Base-by-base conservation (phyloP, 2,329 filamentous ascomycete genomes). In the Teratosphaeria viscida region DNA sequence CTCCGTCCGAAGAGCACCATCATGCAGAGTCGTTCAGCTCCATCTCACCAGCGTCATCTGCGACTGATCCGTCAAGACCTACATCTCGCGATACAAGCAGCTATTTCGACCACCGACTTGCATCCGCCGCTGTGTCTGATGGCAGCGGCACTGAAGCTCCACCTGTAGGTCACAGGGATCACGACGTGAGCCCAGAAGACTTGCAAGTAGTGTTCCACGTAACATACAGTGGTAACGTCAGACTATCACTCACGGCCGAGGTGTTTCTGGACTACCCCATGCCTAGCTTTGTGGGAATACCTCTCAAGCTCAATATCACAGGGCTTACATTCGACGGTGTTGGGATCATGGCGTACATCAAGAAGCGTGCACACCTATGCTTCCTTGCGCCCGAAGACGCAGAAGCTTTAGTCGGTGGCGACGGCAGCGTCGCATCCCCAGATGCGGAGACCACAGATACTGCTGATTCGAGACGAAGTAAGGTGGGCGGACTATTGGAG, bases 191-290 rank as follows among this genome's bases (percentile, higher is more conserved):
- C 29, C 82, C 89, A 2, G 90, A 96, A 64, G 94, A 99, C 70
- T 81, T 96, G 57, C 94, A 99, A 73, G 88, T 95, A 55, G 88
- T 97, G 5, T 92, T 95, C 69, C 87, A 92, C 65, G 92, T 95
- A 61, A 86, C 85, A 59, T 99, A 99, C 74, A 84, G 87, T 2
- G 94, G 94, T 35, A 88, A 96, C 70, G 82, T 99, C 60, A 86
- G 86, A 65, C 82, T 99, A 60, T 90, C 91, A 62, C 80, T 99
- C 56, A 97, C 94, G 27, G 92, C 94, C 0, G 92, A 97, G 75
- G 96, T 99, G 52, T 79, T 97, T 35, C 85, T 99, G 37, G 94
- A 99, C 75, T 99, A 99, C 72, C 94, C 94, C 0, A 97, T 97
- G 90, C 92, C 92, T 49, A 95, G 90, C 77, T 99, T 99, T 70